Evolutionary conservation across 192 early-diverging fungal species (phyloP).

Genomic region (Entomortierella chlamydospora): DNA sequence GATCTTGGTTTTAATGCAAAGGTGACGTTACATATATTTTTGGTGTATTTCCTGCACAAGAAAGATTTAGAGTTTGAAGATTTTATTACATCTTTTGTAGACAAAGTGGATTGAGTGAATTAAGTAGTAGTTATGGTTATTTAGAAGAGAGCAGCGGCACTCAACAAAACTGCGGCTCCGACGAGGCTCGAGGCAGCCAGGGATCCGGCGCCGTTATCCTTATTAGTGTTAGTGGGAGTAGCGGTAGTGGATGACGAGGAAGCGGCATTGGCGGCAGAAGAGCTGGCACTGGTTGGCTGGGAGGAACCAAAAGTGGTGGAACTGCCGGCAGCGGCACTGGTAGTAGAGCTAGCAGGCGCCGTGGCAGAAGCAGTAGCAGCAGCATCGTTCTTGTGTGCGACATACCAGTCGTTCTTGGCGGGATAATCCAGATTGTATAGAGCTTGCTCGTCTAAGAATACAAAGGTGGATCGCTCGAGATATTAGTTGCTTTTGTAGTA

Average conservation of each 20-base stretch:
- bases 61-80: too few relatives aligned
- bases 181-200: slow-evolving; percentile 17
- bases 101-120: too few relatives aligned
- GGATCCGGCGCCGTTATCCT: slow-evolving; percentile 2
- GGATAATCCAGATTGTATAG: slow-evolving; percentile 18
- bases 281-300: too few relatives aligned
- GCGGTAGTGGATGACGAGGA: neutral
- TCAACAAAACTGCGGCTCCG: slow-evolving; percentile 12
- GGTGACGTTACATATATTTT: too few relatives aligned
- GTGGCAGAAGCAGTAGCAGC: neutral
- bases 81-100: too few relatives aligned
- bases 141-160: slow-evolving; percentile 24
- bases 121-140: too few relatives aligned
- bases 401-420: slow-evolving; percentile 6
- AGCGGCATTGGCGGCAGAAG: neutral
- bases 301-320: neutral
- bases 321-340: neutral
- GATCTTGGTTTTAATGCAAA: too few relatives aligned
- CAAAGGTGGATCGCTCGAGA: neutral
- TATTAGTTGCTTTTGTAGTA: neutral
- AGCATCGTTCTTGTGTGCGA: neutral
- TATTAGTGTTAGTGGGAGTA: neutral
- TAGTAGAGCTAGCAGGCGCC: neutral
- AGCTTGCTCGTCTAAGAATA: slow-evolving; percentile 1
- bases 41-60: too few relatives aligned